Evolutionary conservation across 495 filamentous ascomycete species (phyloP).

Genomic region (Daldinia caldariorum): DNA sequence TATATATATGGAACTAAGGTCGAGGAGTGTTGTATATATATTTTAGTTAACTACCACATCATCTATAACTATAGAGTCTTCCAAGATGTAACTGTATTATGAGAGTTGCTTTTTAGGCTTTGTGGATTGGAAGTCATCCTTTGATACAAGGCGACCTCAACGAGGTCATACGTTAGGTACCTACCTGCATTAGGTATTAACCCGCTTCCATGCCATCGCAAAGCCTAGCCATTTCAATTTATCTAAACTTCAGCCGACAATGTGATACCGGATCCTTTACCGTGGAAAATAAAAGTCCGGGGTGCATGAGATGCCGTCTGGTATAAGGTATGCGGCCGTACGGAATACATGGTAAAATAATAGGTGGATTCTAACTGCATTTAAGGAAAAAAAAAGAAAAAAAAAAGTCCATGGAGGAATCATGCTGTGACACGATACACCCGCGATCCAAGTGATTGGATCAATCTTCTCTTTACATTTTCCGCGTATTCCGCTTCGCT

Average conservation of each 20-base stretch:
- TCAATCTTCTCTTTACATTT: constrained; percentile 9
- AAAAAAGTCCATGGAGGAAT: constrained; percentile 20
- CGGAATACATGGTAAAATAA: too few relatives aligned
- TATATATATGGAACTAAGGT: too few relatives aligned
- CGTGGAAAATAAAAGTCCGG: constrained; percentile 29
- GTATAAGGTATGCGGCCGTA: constrained; percentile 3
- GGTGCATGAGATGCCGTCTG: constrained; percentile 27
- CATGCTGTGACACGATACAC: constrained; percentile 32
- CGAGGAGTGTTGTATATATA: too few relatives aligned
- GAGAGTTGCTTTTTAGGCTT: too few relatives aligned
- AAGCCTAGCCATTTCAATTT: constrained; percentile 15
- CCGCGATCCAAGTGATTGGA: constrained; percentile 23
- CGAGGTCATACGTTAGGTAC: background rate
- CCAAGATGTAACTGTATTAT: too few relatives aligned
- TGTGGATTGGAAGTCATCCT: background rate
- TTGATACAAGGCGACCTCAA: background rate
- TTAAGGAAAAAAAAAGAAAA: too few relatives aligned
- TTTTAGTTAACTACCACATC: too few relatives aligned
- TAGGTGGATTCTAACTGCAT: constrained; percentile 1
- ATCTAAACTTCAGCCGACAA: constrained; percentile 7
- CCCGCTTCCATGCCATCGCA: constrained; percentile 8
- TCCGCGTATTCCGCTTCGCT: constrained; percentile 22
- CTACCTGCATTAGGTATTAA: background rate
- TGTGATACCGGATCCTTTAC: constrained; percentile 22
- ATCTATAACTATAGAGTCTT: too few relatives aligned